Base-by-base conservation (phyloP, 805 yeast genomes). In the Komagataella mondaviorum region DNA sequence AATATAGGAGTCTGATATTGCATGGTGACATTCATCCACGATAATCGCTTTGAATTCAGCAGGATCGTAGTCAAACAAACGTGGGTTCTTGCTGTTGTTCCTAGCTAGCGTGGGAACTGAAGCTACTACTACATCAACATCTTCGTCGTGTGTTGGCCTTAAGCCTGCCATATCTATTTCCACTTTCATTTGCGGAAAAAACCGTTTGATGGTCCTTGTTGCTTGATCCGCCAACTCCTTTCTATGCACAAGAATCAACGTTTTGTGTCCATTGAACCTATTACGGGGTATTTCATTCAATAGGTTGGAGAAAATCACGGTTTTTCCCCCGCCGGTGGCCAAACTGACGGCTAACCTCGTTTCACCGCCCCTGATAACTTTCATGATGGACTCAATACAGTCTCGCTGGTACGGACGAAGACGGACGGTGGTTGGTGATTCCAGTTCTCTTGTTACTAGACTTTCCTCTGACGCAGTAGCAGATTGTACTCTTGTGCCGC, bases 281-380 rank as follows among this genome's bases (percentile, higher is more conserved):
- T 66, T 55, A 5, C 48, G 46, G 0, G 64, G 59, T 4, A 68
- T 43, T 30, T 67, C 60, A 0, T 78, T 73, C 2, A 85, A 75
- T 46, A 84, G 56, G 55, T 75, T 75, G 0, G 85, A 64, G 60
- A 88, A 85, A 1, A 87, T 80, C 10, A 88, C 88, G 0, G 97
- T 90, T 59, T 90, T 90, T 4, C 98, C 98, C 10, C 96, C 93
- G 0, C 98, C 98, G 0, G 98, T 91, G 12, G 96, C 96, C 44
- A 90, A 64, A 24, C 88, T 84, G 1, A 88, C 89, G 0, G 91
- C 96, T 0, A 88, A 76, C 48, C 93, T 70, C 17, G 72, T 64
- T 2, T 64, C 57, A 1, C 83, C 81, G 2, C 57, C 30, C 0
- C 65, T 58, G 1, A 84, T 61, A 0, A 87, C 74, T 0, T 63